These are phyloP conservation scores for Rubroboletus satanas DNA, from an alignment of 768 basidiomycete species.

Conservation along the genomic window DNA sequence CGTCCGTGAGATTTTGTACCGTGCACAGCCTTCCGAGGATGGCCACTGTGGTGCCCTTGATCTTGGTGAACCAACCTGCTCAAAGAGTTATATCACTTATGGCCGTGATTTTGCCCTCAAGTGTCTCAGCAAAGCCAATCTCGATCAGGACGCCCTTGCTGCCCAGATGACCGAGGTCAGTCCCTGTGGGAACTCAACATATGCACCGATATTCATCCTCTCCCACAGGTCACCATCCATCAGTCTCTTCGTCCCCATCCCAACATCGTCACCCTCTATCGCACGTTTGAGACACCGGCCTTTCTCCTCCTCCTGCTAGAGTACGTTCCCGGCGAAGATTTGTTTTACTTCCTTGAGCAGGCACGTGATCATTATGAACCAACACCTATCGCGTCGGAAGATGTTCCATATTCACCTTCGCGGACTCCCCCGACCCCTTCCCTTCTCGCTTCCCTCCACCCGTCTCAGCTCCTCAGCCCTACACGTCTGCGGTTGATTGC, in stretches of 20 bases:
- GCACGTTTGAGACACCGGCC: conserved; percentile 87
- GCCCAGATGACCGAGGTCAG: conserved; percentile 89
- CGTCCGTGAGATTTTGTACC: conserved; percentile 64
- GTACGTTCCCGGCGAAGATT: conserved; percentile 93
- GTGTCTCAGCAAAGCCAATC: conserved; percentile 90
- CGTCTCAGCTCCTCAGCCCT: conserved; percentile 76
- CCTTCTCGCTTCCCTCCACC: conserved; percentile 79
- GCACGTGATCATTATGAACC: conserved; percentile 80
- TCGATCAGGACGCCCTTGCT: conserved; percentile 80
- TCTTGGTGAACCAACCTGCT: conserved; percentile 38
- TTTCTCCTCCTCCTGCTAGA: conserved; percentile 92
- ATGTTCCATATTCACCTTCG: conserved; percentile 31
- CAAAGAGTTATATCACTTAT: conserved; percentile 45
- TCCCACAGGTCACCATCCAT: conserved; percentile 80
- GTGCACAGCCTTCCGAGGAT: conserved; percentile 44
- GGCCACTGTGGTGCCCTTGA: conserved; percentile 55
- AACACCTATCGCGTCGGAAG: conserved; percentile 29
- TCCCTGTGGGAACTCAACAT: conserved; percentile 10
- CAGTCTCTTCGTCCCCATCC: conserved; percentile 86
- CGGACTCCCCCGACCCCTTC: conserved; percentile 91
- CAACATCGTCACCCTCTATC: conserved; percentile 93
- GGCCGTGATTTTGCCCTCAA: conserved; percentile 93
- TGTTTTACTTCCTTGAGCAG: conserved; percentile 98
- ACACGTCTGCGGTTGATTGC: conserved; percentile 90
- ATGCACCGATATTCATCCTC: conserved; percentile 8